Evolutionary conservation across 306 rosid species (phyloP).

Genomic region (Vigna mungo): DNA sequence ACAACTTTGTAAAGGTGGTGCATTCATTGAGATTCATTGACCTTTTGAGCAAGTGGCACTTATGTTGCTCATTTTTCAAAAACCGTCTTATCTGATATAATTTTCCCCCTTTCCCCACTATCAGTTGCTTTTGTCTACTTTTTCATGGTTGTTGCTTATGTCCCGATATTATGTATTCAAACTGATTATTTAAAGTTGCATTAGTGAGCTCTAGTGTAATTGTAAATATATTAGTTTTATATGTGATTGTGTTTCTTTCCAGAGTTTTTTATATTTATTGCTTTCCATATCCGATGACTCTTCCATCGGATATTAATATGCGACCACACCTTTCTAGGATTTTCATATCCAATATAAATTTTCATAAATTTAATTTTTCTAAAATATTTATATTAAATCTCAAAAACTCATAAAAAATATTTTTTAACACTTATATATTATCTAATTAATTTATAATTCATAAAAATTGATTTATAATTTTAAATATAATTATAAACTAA

Average conservation of each 20-base stretch:
- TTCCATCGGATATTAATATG: no score
- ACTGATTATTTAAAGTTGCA: conserved; percentile 36
- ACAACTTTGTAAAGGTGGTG: no score
- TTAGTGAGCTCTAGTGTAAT: conserved; percentile 2
- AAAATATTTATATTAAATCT: no score
- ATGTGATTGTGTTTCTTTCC: conserved; percentile 20
- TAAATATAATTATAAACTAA: no score
- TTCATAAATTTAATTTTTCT: no score
- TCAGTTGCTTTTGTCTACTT: not conserved
- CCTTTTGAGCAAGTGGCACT: conserved; percentile 27
- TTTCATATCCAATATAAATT: no score
- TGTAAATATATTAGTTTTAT: conserved; percentile 24
- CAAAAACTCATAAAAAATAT: no score
- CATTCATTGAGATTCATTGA: not conserved
- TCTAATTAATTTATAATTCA: no score
- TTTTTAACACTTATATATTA: no score
- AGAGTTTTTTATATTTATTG: conserved; percentile 20
- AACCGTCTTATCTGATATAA: not conserved
- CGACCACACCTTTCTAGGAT: no score
- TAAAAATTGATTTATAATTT: no score
- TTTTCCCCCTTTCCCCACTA: not conserved
- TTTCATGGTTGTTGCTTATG: conserved; percentile 17
- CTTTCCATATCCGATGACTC: not conserved
- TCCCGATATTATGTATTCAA: conserved; percentile 20
- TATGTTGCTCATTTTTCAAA: conserved; percentile 19